Evolutionary conservation across 2,329 filamentous ascomycete genomes (phyloP).

Genomic region (Sporothrix schenckii): DNA sequence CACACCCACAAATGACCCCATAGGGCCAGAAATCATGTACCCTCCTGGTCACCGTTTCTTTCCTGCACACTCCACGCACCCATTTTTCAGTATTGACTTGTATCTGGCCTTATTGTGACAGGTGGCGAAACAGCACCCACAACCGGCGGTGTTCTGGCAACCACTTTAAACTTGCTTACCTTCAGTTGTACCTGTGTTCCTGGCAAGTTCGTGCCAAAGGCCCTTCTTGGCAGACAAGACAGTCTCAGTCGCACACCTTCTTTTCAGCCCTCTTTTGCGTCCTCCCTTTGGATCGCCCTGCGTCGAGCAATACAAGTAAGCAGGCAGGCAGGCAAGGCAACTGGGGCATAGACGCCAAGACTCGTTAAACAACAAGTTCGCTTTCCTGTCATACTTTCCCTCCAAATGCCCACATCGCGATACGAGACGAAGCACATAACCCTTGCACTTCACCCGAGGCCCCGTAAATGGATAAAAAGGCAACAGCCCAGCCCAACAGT

Average conservation of each 20-base stretch:
- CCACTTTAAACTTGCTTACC: background rate
- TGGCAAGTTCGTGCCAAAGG: background rate
- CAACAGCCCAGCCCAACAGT: background rate
- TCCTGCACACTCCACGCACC: background rate
- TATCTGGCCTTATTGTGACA: background rate
- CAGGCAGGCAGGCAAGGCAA: background rate
- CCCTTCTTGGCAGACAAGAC: constrained; percentile 1
- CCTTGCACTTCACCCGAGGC: background rate
- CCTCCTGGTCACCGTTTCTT: background rate
- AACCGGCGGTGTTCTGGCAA: background rate
- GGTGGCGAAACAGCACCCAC: background rate
- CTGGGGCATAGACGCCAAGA: background rate
- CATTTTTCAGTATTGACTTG: background rate
- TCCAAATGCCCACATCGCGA: background rate
- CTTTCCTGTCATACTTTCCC: too few relatives aligned
- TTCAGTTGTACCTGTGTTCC: constrained; percentile 8
- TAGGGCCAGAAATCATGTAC: background rate
- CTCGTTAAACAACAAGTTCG: too few relatives aligned
- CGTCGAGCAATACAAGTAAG: too few relatives aligned
- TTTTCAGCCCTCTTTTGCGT: constrained; percentile 24
- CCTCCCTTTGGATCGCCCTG: background rate
- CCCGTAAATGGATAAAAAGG: background rate
- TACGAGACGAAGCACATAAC: background rate
- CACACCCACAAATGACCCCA: background rate
- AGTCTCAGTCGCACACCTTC: constrained; percentile 29